Evolutionary conservation across 2,329 filamentous ascomycete species (phyloP), one percentile per base, ranked within the genome.

Genomic region (Pseudocercospora fuligena): DNA sequence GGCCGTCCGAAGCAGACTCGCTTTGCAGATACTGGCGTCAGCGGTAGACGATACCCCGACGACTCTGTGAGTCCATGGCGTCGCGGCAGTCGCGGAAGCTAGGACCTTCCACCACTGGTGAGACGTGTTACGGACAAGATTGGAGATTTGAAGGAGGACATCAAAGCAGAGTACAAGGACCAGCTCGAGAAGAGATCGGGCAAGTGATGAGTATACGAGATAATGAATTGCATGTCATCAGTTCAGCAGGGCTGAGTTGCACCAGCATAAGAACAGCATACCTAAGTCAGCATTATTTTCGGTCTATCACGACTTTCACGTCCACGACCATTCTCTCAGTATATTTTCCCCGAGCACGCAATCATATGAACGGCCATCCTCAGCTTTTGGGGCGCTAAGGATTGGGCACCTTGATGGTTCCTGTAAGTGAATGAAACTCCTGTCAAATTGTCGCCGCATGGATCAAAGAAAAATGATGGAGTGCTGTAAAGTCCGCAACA

Each of bases 21-120:
- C 12, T 67, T 67, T 43, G 58, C 65, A 9, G 65, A 67, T 58
- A 64, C 61, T 29, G 65, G 65, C 16, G 65, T 67, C 1, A 67
- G 62, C 53, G 65, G 65, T 9, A 64, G 65, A 19, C 29, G 61
- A 25, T 67, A 67, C 56, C 65, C 65, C 1, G 65, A 67, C n/a
- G 65, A 67, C n/a, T 58, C 56, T 58, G 56, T 58, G 9, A 58
- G 56, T 58, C 56, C 56, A 23, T 58, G 56, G 56, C 56, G 56
- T 21, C 56, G 56, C 33, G 31, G 56, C 19, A 58, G 56, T 40
- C 56, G 33, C 19, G 56, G 56, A 58, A 58, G 56, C 31, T 58
- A 58, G 56, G 56, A 58, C n/a, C 6, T 58, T 58, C 33, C 56
- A 1, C 56, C 16, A 3, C 29, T 40, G 8, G 56, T 58, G 56